Percentiles rank a stretch among this genome's conserved stretches.
These are phyloP conservation scores for Coemansia sp. DNA, from an alignment of 192 early-diverging fungal species.

Conservation along the genomic window DNA sequence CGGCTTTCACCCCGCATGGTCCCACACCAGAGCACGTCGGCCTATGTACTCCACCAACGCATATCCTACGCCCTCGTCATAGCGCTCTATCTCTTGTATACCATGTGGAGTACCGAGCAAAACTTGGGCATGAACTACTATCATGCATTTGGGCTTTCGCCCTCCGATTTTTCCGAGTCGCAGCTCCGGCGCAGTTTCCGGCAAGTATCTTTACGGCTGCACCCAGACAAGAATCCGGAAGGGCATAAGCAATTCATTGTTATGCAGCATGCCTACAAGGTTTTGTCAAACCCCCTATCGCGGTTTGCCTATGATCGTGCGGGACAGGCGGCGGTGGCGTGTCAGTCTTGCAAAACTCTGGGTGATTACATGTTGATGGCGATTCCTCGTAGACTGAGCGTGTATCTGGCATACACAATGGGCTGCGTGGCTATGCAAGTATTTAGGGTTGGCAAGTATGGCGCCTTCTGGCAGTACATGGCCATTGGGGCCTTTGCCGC, in stretches of 20 bases:
- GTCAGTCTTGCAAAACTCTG: constrained; percentile 56
- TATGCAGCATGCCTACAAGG: constrained; percentile 75
- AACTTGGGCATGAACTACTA: constrained; percentile 42
- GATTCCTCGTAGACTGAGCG: constrained; percentile 32
- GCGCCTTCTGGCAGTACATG: constrained; percentile 50
- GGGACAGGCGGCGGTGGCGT: constrained; percentile 63
- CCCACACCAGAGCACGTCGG: constrained; percentile 26
- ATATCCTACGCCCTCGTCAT: constrained; percentile 42
- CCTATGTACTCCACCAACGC: constrained; percentile 36
- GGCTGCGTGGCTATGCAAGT: constrained; percentile 46
- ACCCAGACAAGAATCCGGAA: constrained; percentile 68
- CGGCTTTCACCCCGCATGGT: constrained; percentile 30
- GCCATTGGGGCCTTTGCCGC: constrained; percentile 42
- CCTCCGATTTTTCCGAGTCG: constrained; percentile 13
- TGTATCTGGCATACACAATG: constrained; percentile 31
- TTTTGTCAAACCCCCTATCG: constrained; percentile 65
- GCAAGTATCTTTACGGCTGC: constrained; percentile 57
- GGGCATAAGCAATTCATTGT: constrained; percentile 71
- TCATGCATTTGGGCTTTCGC: constrained; percentile 42
- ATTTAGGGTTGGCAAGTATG: constrained; percentile 36
- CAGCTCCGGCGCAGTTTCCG: constrained; percentile 53
- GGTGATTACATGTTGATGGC: constrained; percentile 83
- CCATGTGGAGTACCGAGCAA: constrained; percentile 37
- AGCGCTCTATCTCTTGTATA: constrained; percentile 33
- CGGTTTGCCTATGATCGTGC: constrained; percentile 71